These are phyloP conservation scores for Protomyces gravidus DNA, from an alignment of 1,139 yeast genomes.

Conservation along the genomic window DNA sequence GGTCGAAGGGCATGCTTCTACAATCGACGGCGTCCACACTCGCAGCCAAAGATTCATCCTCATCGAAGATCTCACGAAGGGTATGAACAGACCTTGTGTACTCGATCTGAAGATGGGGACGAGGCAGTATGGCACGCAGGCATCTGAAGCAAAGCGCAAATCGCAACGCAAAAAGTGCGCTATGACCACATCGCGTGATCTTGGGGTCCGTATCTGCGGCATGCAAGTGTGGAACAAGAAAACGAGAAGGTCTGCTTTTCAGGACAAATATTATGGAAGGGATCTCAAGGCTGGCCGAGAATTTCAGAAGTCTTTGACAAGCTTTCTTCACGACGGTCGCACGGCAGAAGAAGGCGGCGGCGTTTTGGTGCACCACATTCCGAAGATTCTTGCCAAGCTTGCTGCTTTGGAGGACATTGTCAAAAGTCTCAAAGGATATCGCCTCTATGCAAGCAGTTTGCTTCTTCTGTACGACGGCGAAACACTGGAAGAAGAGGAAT, in stretches of 20 bases:
- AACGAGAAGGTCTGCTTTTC: slow-evolving; percentile 52
- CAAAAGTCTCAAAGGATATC: slow-evolving; percentile 60
- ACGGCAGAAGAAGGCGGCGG: slow-evolving; percentile 48
- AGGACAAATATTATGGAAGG: slow-evolving; percentile 92
- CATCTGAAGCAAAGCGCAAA: slow-evolving; percentile 61
- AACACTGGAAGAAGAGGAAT: slow-evolving; percentile 35
- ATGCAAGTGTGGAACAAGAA: slow-evolving; percentile 73
- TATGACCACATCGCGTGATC: slow-evolving; percentile 68
- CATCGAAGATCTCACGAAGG: slow-evolving; percentile 85
- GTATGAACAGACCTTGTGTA: slow-evolving; percentile 81
- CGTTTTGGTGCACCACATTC: slow-evolving; percentile 57
- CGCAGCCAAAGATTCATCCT: slow-evolving; percentile 75
- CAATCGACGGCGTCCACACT: slow-evolving; percentile 33
- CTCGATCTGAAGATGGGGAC: slow-evolving; percentile 97
- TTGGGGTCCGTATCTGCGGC: slow-evolving; percentile 94
- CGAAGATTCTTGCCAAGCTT: slow-evolving; percentile 58
- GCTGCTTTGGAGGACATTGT: slow-evolving; percentile 57
- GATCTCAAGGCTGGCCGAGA: slow-evolving; percentile 66
- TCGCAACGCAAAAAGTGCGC: slow-evolving; percentile 82
- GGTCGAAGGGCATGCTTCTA: too few relatives aligned
- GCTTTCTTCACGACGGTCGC: slow-evolving; percentile 75
- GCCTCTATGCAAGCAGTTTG: slow-evolving; percentile 87
- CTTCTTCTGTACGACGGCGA: slow-evolving; percentile 81
- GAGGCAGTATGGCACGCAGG: slow-evolving; percentile 95
- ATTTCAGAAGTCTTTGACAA: slow-evolving; percentile 66